Conservation (phyloP, 441 rosid genomes). For the Breynia disticha region DNA sequence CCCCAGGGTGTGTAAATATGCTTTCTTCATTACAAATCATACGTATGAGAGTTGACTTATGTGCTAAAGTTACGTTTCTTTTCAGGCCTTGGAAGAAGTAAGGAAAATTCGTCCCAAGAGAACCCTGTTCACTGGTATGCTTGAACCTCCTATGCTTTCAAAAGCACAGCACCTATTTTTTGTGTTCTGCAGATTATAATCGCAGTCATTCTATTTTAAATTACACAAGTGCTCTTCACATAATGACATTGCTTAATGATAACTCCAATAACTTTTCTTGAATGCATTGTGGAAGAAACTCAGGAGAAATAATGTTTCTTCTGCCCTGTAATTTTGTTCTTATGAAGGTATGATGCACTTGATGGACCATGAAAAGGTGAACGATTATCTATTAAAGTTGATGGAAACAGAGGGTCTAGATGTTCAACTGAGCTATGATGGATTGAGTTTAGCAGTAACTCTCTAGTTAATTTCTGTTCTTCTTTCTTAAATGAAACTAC, state of each 20-base stretch:
- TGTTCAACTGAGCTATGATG: conserved; percentile 72
- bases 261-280: too few species aligned
- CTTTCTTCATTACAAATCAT: neutral
- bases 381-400: conserved; percentile 40
- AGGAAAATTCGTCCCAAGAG: conserved; percentile 74
- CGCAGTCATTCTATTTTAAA: too few species aligned
- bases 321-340: neutral
- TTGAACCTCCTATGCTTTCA: neutral
- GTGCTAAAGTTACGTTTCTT: conserved; percentile 1
- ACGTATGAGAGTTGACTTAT: neutral
- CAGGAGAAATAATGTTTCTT: neutral
- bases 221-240: too few species aligned
- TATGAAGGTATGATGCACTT: conserved; percentile 84
- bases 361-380: conserved; percentile 85
- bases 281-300: neutral
- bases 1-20: conserved; percentile 44
- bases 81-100: conserved; percentile 79
- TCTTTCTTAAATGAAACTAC: neutral
- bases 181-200: too few species aligned
- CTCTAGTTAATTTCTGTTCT: conserved; percentile 26
- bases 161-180: too few species aligned
- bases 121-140: conserved; percentile 74
- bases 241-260: too few species aligned
- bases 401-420: conserved; percentile 63
- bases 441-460: conserved; percentile 55